phyloP scores from a whole-genome alignment of 768 basidiomycete species.

The Kwoniella dendrophila region DNA sequence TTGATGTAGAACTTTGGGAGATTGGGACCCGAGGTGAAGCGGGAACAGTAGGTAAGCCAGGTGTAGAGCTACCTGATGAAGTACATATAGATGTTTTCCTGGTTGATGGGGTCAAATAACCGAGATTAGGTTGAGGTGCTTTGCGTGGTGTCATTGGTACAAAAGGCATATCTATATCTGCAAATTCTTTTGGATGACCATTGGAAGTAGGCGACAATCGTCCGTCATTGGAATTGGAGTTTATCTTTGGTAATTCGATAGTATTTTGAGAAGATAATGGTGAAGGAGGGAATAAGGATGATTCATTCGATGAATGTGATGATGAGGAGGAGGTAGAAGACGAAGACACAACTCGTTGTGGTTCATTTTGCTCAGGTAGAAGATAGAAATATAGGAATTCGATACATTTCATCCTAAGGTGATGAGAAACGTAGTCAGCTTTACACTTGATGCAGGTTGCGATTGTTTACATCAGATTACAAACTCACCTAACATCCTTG shows the following conservation, averaged over 20 bases:
- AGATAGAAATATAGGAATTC: conserved; percentile 96
- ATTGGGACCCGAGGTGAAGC: conserved; percentile 30
- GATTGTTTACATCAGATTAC: too few species aligned
- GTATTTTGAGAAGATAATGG: conserved; percentile 13
- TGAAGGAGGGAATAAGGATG: conserved; percentile 30
- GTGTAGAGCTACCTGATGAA: conserved; percentile 28
- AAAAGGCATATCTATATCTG: conserved; percentile 44
- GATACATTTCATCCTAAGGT: conserved; percentile 84
- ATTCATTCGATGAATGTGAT: conserved; percentile 17
- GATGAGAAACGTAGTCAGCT: background rate
- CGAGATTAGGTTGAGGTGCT: conserved; percentile 39
- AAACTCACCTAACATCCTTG: conserved; percentile 75
- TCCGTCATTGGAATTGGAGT: background rate
- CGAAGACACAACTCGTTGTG: conserved; percentile 26
- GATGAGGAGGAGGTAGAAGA: conserved; percentile 37
- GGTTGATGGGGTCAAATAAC: conserved; percentile 42
- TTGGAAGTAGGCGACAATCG: background rate
- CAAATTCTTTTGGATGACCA: background rate
- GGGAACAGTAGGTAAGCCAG: conserved; percentile 34
- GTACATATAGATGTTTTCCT: conserved; percentile 27
- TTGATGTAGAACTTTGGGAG: conserved; percentile 14
- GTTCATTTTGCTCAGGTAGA: conserved; percentile 66
- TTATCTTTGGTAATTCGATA: background rate
- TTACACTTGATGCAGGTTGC: too few species aligned
- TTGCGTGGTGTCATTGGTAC: conserved; percentile 46